phyloP scores from a whole-genome alignment of 768 basidiomycete species.

The Hypholoma fasciculare region DNA sequence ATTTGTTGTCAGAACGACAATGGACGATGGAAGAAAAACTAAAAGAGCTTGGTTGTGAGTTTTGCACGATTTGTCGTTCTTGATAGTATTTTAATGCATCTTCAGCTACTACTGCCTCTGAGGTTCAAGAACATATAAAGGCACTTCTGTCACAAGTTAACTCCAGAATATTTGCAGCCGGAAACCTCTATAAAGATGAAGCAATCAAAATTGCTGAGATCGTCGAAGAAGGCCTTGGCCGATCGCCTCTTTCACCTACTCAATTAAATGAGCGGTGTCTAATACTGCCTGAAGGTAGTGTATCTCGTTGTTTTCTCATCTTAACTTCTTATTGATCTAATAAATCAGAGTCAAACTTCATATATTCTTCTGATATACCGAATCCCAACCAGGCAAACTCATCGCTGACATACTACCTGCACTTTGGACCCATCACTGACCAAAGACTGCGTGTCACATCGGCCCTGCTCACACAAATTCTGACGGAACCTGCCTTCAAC shows the following conservation, averaged over 20 bases:
- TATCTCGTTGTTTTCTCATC: neutral
- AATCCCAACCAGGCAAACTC: constrained; percentile 90
- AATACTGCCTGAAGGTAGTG: constrained; percentile 66
- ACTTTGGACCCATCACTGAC: constrained; percentile 71
- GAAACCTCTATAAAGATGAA: constrained; percentile 86
- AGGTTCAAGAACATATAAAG: constrained; percentile 62
- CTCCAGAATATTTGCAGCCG: constrained; percentile 73
- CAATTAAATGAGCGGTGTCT: constrained; percentile 60
- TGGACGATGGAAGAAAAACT: constrained; percentile 83
- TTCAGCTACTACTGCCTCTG: constrained; percentile 71
- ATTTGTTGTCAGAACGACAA: constrained; percentile 67
- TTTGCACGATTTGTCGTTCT: neutral
- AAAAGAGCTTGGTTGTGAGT: constrained; percentile 70
- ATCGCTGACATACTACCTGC: constrained; percentile 81
- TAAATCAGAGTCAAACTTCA: constrained; percentile 62
- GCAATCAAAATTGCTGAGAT: constrained; percentile 72
- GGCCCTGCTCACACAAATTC: constrained; percentile 77
- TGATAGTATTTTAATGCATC: neutral
- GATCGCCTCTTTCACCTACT: constrained; percentile 51
- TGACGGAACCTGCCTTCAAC: constrained; percentile 92
- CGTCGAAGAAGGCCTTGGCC: constrained; percentile 63
- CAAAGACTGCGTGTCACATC: constrained; percentile 64
- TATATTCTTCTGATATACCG: constrained; percentile 65
- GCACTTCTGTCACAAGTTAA: constrained; percentile 64
- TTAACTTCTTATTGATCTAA: neutral